A percentile compares a stretch with the other conserved stretches of the same genome.
Evolutionary conservation across 2,329 filamentous ascomycete genomes (phyloP).

Genomic region (Aspergillus intermedius): DNA sequence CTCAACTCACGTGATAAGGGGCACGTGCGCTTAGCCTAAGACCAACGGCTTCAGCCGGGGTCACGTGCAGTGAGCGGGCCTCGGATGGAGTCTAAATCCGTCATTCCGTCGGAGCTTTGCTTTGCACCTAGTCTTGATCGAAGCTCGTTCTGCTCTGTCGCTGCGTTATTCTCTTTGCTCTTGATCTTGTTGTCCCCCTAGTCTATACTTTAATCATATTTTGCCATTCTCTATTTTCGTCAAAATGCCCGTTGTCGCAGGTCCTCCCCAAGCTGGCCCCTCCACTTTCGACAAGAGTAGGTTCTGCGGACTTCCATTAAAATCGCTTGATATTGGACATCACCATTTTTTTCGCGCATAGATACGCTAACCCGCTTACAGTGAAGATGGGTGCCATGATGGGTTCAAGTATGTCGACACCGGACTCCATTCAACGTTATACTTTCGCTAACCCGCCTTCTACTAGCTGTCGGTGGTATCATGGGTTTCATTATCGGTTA

Average conservation of each 20-base stretch:
- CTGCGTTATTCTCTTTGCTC: background rate
- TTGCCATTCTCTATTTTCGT: background rate
- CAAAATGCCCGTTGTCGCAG: constrained; percentile 53
- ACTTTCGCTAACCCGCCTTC: constrained; percentile 13
- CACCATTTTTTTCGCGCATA: background rate
- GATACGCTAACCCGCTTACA: constrained; percentile 39
- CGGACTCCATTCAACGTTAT: constrained; percentile 5
- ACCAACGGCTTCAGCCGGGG: background rate
- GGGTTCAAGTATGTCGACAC: constrained; percentile 74
- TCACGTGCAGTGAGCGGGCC: background rate
- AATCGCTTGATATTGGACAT: too few species aligned
- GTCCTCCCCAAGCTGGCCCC: constrained; percentile 50
- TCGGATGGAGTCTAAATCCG: constrained; percentile 1
- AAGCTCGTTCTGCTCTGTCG: background rate
- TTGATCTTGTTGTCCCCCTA: background rate
- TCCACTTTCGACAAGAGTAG: constrained; percentile 67
- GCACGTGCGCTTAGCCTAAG: constrained; percentile 12
- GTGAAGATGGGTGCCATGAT: constrained; percentile 99
- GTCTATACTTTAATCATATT: background rate
- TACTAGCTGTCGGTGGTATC: constrained; percentile 79
- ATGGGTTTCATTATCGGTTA: constrained; percentile 97
- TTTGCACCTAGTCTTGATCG: background rate
- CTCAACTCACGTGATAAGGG: constrained; percentile 9
- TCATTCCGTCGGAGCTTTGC: background rate
- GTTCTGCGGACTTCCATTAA: constrained; percentile 15